These are phyloP conservation scores for Crucibulum cyathiforme DNA, from an alignment of 1,284 basidiomycete species.

Conservation along the genomic window DNA sequence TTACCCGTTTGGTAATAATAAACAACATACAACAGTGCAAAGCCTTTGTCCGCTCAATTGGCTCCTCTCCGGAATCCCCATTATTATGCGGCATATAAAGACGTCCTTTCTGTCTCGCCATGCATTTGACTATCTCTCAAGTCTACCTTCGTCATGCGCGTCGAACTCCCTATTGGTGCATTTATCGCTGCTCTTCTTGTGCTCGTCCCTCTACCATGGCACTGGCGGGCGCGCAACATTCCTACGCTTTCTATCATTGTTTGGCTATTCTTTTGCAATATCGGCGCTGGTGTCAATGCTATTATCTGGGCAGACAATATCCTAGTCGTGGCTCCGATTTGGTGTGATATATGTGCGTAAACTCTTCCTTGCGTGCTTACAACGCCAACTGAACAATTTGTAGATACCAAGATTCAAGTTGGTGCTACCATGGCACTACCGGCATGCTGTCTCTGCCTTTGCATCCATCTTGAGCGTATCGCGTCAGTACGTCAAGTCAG, in stretches of 20 bases:
- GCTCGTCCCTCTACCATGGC: conserved; percentile 51
- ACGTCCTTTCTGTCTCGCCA: too few species aligned
- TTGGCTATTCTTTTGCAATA: conserved; percentile 32
- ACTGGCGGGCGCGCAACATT: conserved; percentile 52
- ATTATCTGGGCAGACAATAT: conserved; percentile 50
- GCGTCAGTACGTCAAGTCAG: conserved; percentile 40
- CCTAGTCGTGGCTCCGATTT: conserved; percentile 42
- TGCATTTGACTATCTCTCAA: background rate
- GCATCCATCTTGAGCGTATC: conserved; percentile 53
- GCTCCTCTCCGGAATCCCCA: too few species aligned
- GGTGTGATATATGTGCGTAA: conserved; percentile 58
- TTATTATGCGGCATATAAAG: too few species aligned
- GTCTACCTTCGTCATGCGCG: background rate
- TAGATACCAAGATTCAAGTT: conserved; percentile 40
- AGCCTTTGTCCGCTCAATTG: too few species aligned
- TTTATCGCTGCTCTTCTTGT: conserved; percentile 43
- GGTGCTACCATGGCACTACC: conserved; percentile 58
- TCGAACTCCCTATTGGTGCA: conserved; percentile 36
- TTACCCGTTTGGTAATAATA: too few species aligned
- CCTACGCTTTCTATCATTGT: conserved; percentile 51
- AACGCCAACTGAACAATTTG: conserved; percentile 8
- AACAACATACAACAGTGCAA: too few species aligned
- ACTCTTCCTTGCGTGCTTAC: background rate
- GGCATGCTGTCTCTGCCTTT: conserved; percentile 59
- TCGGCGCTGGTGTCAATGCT: conserved; percentile 46